Percentiles rank a stretch among this genome's conserved stretches.
These are phyloP conservation scores for Podila horticola DNA, from an alignment of 192 early-diverging fungal species.

Conservation along the genomic window DNA sequence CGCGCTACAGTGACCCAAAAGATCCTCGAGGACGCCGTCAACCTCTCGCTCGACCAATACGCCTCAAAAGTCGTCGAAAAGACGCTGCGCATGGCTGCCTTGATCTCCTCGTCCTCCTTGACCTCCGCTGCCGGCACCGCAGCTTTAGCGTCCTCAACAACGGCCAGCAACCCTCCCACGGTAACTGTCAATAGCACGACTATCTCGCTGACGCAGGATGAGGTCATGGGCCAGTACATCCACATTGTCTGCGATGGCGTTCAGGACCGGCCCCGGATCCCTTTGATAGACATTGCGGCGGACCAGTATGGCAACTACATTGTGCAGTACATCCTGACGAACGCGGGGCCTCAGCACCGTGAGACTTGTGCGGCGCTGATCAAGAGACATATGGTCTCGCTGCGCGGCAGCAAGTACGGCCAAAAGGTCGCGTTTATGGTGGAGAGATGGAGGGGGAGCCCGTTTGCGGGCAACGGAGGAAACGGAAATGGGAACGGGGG, in stretches of 20 bases:
- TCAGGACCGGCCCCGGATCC: slow-evolving; percentile 51
- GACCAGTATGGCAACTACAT: slow-evolving; percentile 86
- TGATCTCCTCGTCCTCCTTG: neutral
- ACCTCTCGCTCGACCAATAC: slow-evolving; percentile 77
- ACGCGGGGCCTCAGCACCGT: slow-evolving; percentile 66
- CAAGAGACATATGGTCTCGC: slow-evolving; percentile 71
- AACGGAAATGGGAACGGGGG: slow-evolving; percentile 1
- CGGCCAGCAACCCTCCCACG: neutral
- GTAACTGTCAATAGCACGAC: slow-evolving; percentile 22
- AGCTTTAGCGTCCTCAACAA: neutral
- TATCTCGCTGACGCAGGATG: slow-evolving; percentile 34
- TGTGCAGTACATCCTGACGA: slow-evolving; percentile 75
- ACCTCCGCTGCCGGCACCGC: neutral
- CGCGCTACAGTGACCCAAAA: slow-evolving; percentile 58
- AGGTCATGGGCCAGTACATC: slow-evolving; percentile 42
- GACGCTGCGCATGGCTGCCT: slow-evolving; percentile 58
- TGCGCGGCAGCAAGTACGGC: slow-evolving; percentile 79
- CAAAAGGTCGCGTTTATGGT: slow-evolving; percentile 63
- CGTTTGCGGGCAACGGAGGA: slow-evolving; percentile 10
- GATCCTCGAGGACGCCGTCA: slow-evolving; percentile 57
- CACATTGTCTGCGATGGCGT: slow-evolving; percentile 39
- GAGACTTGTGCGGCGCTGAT: slow-evolving; percentile 68
- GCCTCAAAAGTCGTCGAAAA: slow-evolving; percentile 85
- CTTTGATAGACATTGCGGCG: slow-evolving; percentile 76
- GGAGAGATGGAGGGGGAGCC: slow-evolving; percentile 34